Evolutionary conservation across 129 eudicot genomes (phyloP).

Genomic region (Lonicera japonica): DNA sequence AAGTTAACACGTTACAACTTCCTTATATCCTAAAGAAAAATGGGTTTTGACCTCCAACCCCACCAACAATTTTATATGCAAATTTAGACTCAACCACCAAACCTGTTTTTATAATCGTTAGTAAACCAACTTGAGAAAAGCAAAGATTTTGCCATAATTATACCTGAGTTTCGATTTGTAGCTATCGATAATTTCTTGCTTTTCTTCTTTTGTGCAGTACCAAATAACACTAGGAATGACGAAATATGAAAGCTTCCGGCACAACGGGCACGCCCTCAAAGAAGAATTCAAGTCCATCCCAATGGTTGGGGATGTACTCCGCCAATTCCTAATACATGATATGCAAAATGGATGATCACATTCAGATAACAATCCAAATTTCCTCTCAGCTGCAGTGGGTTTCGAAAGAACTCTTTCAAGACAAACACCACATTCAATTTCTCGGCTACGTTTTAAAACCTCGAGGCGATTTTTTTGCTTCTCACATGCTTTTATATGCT

Average conservation of each 20-base stretch:
- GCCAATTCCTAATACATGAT: slow-evolving; percentile 89
- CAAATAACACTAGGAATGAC: slow-evolving; percentile 92
- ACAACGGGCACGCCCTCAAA: slow-evolving; percentile 87
- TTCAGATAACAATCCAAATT: slow-evolving; percentile 83
- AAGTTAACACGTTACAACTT: too few relatives aligned
- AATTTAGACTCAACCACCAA: background rate
- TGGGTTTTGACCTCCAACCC: too few relatives aligned
- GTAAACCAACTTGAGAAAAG: too few relatives aligned
- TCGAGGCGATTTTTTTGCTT: slow-evolving; percentile 65
- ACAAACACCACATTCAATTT: slow-evolving; percentile 92
- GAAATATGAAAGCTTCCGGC: slow-evolving; percentile 86
- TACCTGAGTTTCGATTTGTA: slow-evolving; percentile 80
- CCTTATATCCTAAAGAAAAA: too few relatives aligned
- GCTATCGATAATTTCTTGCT: slow-evolving; percentile 65
- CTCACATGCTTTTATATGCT: slow-evolving; percentile 60
- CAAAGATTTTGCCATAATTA: slow-evolving; percentile 2
- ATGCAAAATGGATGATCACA: slow-evolving; percentile 96
- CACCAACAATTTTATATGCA: background rate
- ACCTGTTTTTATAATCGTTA: background rate
- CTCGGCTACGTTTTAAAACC: slow-evolving; percentile 85
- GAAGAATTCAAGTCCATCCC: slow-evolving; percentile 86
- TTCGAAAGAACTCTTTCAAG: slow-evolving; percentile 80
- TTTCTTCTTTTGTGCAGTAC: slow-evolving; percentile 79
- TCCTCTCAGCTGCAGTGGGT: slow-evolving; percentile 62
- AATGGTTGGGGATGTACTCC: slow-evolving; percentile 78